These are phyloP conservation scores for Scalesia atractyloides DNA, from an alignment of 129 eudicot species.

Conservation along the genomic window DNA sequence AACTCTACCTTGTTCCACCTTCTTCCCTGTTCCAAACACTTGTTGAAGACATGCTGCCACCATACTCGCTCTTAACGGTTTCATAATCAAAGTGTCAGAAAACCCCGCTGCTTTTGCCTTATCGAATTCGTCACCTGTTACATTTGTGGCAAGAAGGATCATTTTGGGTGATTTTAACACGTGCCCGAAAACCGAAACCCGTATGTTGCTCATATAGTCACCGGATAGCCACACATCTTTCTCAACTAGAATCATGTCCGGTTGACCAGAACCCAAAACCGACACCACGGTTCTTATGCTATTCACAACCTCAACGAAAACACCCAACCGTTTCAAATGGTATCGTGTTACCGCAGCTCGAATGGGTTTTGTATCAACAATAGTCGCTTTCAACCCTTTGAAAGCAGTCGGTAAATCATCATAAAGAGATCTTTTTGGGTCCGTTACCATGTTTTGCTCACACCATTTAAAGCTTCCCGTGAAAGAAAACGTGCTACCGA, in stretches of 20 bases:
- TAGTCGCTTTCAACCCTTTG: slow-evolving; percentile 66
- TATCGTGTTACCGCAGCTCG: slow-evolving; percentile 69
- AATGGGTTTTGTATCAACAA: slow-evolving; percentile 64
- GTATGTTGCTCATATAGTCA: slow-evolving; percentile 38
- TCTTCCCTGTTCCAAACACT: slow-evolving; percentile 47
- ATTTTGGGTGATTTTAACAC: slow-evolving; percentile 45
- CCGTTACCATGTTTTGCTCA: slow-evolving; percentile 34
- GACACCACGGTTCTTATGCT: slow-evolving; percentile 44
- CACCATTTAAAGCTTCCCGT: slow-evolving; percentile 51
- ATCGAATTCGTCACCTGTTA: slow-evolving; percentile 56
- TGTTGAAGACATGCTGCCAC: slow-evolving; percentile 82
- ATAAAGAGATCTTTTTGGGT: slow-evolving; percentile 41
- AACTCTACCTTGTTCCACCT: slow-evolving; percentile 45
- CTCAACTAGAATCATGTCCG: slow-evolving; percentile 77
- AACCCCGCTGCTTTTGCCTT: slow-evolving; percentile 65
- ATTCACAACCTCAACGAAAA: slow-evolving; percentile 47
- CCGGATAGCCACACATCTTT: slow-evolving; percentile 72
- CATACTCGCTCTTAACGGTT: slow-evolving; percentile 82
- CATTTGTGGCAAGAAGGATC: slow-evolving; percentile 77
- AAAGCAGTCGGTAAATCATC: slow-evolving; percentile 52
- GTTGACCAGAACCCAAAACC: slow-evolving; percentile 32
- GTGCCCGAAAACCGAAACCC: slow-evolving; percentile 20
- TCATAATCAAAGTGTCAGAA: slow-evolving; percentile 77
- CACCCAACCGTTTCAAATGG: slow-evolving; percentile 76
- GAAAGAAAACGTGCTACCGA: slow-evolving; percentile 83